A percentile compares a stretch with the other conserved stretches of the same genome.
Conservation (phyloP, 2,329 filamentous ascomycete genomes). For the Albophoma yamanashiensis region DNA sequence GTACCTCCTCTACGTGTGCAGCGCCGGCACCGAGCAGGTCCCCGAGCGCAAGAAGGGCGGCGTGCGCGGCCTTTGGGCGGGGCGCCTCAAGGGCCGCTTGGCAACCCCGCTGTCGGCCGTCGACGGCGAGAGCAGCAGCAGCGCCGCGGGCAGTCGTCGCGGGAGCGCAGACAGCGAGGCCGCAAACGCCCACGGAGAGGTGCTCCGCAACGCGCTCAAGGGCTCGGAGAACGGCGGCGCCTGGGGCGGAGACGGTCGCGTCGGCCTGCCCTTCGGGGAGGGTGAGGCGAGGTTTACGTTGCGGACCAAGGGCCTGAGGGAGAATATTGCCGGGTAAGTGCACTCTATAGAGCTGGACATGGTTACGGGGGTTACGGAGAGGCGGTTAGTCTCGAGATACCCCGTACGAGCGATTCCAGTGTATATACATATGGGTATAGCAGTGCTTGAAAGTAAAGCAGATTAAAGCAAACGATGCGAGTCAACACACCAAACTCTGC, state of each 20-base stretch:
- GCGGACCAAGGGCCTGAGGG: conserved; percentile 45
- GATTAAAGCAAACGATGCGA: neutral
- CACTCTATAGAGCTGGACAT: neutral
- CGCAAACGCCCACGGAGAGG: neutral
- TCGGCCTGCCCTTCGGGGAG: conserved; percentile 36
- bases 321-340: conserved; percentile 21
- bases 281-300: conserved; percentile 36
- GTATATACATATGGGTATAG: neutral
- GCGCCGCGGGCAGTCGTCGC: conserved; percentile 26
- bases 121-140: conserved; percentile 27
- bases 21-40: conserved; percentile 58
- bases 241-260: conserved; percentile 9
- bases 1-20: conserved; percentile 82
- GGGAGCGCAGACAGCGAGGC: conserved; percentile 31
- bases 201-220: neutral
- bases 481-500: neutral
- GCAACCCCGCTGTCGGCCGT: conserved; percentile 11
- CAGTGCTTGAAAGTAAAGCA: neutral
- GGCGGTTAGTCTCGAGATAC: neutral
- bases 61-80: conserved; percentile 46
- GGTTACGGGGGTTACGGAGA: neutral
- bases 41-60: conserved; percentile 52
- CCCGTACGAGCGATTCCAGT: neutral
- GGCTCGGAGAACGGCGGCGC: neutral
- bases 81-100: conserved; percentile 28